Evolutionary conservation across 2,329 filamentous ascomycete species (phyloP), one percentile per base, ranked within the genome.

Genomic region (Trichothecium roseum): DNA sequence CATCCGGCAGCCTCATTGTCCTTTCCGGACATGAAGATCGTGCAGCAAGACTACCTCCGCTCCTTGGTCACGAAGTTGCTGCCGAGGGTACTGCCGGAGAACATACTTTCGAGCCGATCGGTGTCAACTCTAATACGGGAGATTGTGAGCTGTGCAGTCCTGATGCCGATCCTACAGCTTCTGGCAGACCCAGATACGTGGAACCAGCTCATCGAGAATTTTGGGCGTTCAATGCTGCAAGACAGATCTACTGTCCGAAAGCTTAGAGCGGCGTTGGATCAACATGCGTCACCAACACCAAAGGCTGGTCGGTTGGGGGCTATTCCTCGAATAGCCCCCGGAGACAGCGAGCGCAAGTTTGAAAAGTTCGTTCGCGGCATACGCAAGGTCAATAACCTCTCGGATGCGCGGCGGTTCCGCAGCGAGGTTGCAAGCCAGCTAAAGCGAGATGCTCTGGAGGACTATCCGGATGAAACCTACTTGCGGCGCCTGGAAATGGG

Each of bases 181-280:
- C 64, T 98, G 14, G 76, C 84, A 5, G 89, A 98, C 47, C 88
- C 93, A 2, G 93, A 98, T 61, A 94, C 83, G 8, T 98, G 89
- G 89, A 96, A 98, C 50, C 88, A 95, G 56, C 60, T 94, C 40
- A 86, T 96, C 70, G 89, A 96, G 57, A 88, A 81, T 37, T 86
- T 81, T 57, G 83, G 87, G 14, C 79, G 84, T 34, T 81, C 82
- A 18, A 81, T 94, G 64, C 69, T 98, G 29, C 91, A 96, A 56
- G 93, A 98, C 55, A 78, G 93, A 27, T 96, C 94, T 43, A 95
- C 88, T 1, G 89, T 98, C 28, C 80, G 84, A 38, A 94, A 87
- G 55, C 72, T 98, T 36, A 79, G 91, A 37, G 89, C 87, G 28
- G 91, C 89, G 8, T 66, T 98, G 34, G 91, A 98, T 56, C 79